phyloP scores from a whole-genome alignment of 352 stramenopile genomes.

The Globisporangium mamillatum region DNA sequence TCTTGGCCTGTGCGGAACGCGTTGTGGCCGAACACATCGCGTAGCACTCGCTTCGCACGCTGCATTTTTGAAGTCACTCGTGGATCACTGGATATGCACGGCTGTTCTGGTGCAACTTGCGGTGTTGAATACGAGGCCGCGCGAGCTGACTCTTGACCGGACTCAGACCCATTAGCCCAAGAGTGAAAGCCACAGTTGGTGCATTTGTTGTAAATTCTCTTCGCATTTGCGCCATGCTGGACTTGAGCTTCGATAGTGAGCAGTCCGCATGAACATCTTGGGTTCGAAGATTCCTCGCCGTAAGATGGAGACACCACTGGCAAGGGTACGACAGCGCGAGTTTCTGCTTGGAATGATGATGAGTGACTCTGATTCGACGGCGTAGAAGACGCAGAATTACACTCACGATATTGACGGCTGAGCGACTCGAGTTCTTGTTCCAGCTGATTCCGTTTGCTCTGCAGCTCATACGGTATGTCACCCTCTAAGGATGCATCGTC shows the following conservation, averaged over 20 bases:
- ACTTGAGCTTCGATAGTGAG: constrained; percentile 52
- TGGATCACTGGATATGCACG: constrained; percentile 45
- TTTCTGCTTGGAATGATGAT: constrained; percentile 12
- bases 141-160: constrained; percentile 13
- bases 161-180: constrained; percentile 45
- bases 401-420: constrained; percentile 58
- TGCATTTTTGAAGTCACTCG: constrained; percentile 64
- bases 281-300: constrained; percentile 19
- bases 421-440: constrained; percentile 61
- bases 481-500: constrained; percentile 82
- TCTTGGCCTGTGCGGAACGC: constrained; percentile 95
- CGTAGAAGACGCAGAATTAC: constrained; percentile 30
- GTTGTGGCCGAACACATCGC: constrained; percentile 94
- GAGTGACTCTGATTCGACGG: constrained; percentile 21
- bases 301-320: constrained; percentile 8
- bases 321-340: not conserved
- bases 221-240: constrained; percentile 64
- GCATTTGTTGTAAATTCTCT: constrained; percentile 69
- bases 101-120: constrained; percentile 19
- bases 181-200: constrained; percentile 74
- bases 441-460: constrained; percentile 39
- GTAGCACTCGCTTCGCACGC: constrained; percentile 64
- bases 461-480: constrained; percentile 55
- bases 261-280: constrained; percentile 63
- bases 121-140: constrained; percentile 14